Evolutionary conservation across 805 yeast species (phyloP).

Genomic region (Cyberlindnera bimundalis): DNA sequence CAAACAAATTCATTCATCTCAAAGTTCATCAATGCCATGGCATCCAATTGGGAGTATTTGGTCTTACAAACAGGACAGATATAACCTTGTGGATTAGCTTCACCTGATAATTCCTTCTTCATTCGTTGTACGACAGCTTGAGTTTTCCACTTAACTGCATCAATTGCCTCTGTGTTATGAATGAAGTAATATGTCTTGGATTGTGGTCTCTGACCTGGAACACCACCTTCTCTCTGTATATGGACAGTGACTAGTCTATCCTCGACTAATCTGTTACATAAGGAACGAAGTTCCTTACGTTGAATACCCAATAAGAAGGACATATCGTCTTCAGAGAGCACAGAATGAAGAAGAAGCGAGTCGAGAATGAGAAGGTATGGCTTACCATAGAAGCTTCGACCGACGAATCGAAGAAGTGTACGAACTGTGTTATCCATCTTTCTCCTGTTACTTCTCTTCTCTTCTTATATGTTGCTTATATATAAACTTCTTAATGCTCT

Average conservation of each 20-base stretch:
- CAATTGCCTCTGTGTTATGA: conserved; percentile 90
- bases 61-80: conserved; percentile 83
- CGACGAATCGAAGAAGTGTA: conserved; percentile 65
- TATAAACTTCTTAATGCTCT: too few relatives aligned
- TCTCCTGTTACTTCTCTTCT: too few relatives aligned
- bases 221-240: conserved; percentile 63
- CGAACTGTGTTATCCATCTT: conserved; percentile 39
- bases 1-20: conserved; percentile 82
- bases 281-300: conserved; percentile 78
- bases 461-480: background rate
- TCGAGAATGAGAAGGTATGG: conserved; percentile 83
- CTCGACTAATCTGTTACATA: conserved; percentile 77
- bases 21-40: conserved; percentile 73
- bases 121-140: conserved; percentile 77
- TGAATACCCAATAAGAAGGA: conserved; percentile 77
- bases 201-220: conserved; percentile 57
- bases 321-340: conserved; percentile 88
- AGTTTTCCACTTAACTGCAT: conserved; percentile 94
- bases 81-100: conserved; percentile 91
- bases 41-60: conserved; percentile 83
- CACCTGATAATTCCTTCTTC: conserved; percentile 79
- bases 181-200: conserved; percentile 81
- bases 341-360: conserved; percentile 84
- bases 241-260: conserved; percentile 76
- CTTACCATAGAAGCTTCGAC: conserved; percentile 81